A percentile compares a stretch with the other conserved stretches of the same genome.
Evolutionary conservation across 2,329 filamentous ascomycete species (phyloP).

Genomic region (Calonectria naviculata): DNA sequence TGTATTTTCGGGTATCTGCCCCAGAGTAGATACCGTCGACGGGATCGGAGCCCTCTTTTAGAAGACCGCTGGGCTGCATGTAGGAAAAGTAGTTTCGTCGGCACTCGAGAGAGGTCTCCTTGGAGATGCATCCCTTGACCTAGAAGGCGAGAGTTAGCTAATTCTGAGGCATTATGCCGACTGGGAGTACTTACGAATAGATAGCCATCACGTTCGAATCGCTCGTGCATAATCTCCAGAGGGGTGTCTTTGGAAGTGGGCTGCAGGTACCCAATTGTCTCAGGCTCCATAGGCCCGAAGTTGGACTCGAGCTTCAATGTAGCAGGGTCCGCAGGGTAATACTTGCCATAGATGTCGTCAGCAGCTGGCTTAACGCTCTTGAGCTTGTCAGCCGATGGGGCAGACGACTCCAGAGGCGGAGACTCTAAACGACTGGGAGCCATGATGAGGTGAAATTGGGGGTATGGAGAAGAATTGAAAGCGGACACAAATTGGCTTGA

Average conservation of each 20-base stretch:
- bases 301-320: conserved; percentile 16
- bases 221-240: conserved; percentile 22
- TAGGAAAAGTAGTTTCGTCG: conserved; percentile 19
- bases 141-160: neutral
- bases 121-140: conserved; percentile 17
- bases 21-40: conserved; percentile 14
- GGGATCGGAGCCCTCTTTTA: conserved; percentile 5
- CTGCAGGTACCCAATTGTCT: conserved; percentile 25
- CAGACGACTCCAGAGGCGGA: neutral
- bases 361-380: neutral
- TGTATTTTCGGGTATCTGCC: neutral
- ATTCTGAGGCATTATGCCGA: too few species aligned
- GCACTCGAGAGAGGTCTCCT: conserved; percentile 15
- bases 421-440: conserved; percentile 14
- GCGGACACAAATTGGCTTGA: neutral
- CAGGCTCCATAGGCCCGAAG: conserved; percentile 10
- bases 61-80: conserved; percentile 22
- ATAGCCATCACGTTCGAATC: conserved; percentile 24
- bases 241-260: conserved; percentile 20
- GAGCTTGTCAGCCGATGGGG: neutral
- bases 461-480: neutral
- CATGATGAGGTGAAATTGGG: neutral
- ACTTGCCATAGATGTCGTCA: conserved; percentile 9
- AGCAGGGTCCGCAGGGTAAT: conserved; percentile 1
- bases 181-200: conserved; percentile 13